Conservation (phyloP, 768 basidiomycete genomes). For the Agrocybe pediades region DNA sequence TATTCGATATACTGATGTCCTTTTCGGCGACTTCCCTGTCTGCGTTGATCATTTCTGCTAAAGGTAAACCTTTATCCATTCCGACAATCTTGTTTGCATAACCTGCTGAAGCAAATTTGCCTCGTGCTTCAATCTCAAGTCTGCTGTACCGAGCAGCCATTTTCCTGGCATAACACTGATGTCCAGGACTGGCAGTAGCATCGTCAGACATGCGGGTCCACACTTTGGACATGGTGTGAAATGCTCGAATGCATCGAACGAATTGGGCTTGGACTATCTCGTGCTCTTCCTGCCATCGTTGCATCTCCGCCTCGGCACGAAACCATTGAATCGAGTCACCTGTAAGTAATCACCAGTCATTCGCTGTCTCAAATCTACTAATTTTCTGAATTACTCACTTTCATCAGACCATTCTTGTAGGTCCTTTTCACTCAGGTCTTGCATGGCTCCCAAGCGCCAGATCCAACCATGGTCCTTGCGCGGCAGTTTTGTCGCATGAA, state of each 20-base stretch:
- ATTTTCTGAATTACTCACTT: neutral
- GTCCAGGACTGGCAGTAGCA: neutral
- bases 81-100: no score
- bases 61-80: no score
- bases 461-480: no score
- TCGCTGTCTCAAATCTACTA: no score
- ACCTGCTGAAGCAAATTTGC: no score
- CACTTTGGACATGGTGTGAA: neutral
- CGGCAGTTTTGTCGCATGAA: no score
- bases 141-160: no score
- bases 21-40: no score
- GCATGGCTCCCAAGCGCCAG: neutral
- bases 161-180: no score
- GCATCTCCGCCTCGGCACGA: slow-evolving; percentile 27
- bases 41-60: no score
- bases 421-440: neutral
- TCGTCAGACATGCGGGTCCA: neutral
- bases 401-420: neutral
- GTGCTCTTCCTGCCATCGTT: slow-evolving; percentile 26
- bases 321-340: slow-evolving; percentile 29
- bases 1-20: no score
- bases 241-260: slow-evolving; percentile 15
- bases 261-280: slow-evolving; percentile 24
- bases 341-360: neutral
- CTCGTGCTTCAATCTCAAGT: no score